Evolutionary conservation across 257 asterid genomes (phyloP).

Genomic region (Forsythia viridissima): DNA sequence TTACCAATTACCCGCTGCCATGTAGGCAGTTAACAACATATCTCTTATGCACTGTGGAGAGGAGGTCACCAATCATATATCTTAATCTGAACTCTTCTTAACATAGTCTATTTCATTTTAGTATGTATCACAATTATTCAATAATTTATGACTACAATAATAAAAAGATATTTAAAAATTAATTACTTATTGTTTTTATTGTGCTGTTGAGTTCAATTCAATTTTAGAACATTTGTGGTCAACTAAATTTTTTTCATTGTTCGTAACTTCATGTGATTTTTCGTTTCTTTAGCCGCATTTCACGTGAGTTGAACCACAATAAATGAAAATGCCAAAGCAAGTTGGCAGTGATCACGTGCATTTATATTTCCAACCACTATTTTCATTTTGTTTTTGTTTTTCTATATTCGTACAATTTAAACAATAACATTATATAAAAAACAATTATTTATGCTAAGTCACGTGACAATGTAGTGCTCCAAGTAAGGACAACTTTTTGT

Average conservation of each 20-base stretch:
- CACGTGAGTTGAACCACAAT: neutral
- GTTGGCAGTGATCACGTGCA: neutral
- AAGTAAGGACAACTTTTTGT: neutral
- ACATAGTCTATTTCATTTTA: no score
- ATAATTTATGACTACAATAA: no score
- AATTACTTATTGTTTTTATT: no score
- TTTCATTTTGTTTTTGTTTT: neutral
- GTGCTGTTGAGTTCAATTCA: no score
- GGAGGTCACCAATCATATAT: no score
- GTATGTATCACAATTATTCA: no score
- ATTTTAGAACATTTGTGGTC: no score
- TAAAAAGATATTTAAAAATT: no score
- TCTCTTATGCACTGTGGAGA: no score
- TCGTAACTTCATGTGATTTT: neutral
- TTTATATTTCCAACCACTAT: neutral
- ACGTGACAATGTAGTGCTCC: neutral
- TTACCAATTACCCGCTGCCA: no score
- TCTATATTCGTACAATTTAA: neutral
- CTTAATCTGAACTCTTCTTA: no score
- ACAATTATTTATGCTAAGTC: neutral
- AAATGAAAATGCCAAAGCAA: neutral
- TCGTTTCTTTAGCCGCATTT: neutral
- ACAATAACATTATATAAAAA: neutral
- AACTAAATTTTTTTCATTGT: neutral
- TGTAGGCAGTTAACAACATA: no score